Percentiles rank a stretch among this genome's conserved stretches.
These are phyloP conservation scores for Volvox carteri DNA, from an alignment of 163 green algal species.

Conservation along the genomic window DNA sequence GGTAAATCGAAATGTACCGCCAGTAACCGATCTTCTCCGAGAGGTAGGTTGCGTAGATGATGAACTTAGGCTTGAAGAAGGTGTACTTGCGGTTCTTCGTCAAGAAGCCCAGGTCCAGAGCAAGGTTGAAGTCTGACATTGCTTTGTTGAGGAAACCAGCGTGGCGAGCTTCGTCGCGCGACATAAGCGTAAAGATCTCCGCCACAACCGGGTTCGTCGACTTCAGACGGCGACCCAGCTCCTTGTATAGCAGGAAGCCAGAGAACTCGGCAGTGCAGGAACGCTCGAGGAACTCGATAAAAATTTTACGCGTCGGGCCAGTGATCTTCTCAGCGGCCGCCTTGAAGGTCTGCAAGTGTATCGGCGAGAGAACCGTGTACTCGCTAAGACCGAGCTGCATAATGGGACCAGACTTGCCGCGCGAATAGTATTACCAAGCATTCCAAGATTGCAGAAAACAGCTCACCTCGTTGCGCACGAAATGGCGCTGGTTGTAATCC, in stretches of 20 bases:
- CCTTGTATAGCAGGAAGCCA: constrained; percentile 99
- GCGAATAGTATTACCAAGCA: not conserved
- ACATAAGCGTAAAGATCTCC: constrained; percentile 99
- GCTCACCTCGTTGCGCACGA: constrained; percentile 92
- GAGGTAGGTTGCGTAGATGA: constrained; percentile 99
- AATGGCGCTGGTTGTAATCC: constrained; percentile 99
- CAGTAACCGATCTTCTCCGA: constrained; percentile 99
- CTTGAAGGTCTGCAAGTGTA: constrained; percentile 74
- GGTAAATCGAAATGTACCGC: constrained; percentile 99
- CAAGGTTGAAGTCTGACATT: constrained; percentile 94
- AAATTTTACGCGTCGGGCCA: constrained; percentile 94
- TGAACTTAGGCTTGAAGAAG: constrained; percentile 99
- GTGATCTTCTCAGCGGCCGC: constrained; percentile 75
- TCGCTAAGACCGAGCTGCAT: no score
- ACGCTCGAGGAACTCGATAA: constrained; percentile 99
- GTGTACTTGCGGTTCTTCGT: constrained; percentile 98
- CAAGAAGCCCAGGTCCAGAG: constrained; percentile 98
- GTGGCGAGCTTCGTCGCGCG: constrained; percentile 97
- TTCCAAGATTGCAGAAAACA: not conserved
- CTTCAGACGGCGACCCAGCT: constrained; percentile 91
- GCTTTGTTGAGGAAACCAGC: constrained; percentile 99
- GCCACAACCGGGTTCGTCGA: constrained; percentile 92
- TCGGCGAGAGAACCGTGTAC: no score
- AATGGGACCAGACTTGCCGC: no score
- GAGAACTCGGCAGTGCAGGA: constrained; percentile 99